These are phyloP conservation scores for Tricladium varicosporioides DNA, from an alignment of 2,329 filamentous ascomycete genomes.

Conservation along the genomic window DNA sequence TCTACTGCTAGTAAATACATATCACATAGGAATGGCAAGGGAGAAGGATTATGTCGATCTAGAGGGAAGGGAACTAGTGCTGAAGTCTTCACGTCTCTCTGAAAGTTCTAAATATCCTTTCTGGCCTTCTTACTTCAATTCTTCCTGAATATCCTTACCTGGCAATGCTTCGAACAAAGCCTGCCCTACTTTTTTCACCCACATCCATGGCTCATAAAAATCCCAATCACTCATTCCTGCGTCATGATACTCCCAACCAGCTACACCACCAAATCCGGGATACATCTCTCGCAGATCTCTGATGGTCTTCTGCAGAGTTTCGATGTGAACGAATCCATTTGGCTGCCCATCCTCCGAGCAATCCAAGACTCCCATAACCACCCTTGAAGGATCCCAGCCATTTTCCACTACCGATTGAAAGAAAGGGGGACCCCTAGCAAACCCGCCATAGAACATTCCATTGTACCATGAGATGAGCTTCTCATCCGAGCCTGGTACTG, in stretches of 20 bases:
- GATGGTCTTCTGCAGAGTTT: conserved; percentile 53
- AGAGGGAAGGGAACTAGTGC: too few relatives aligned
- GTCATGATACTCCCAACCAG: conserved; percentile 95
- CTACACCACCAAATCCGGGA: conserved; percentile 66
- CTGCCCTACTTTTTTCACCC: conserved; percentile 62
- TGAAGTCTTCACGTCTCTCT: too few relatives aligned
- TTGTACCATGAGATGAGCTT: conserved; percentile 75
- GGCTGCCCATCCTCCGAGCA: conserved; percentile 65
- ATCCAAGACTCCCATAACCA: conserved; percentile 78
- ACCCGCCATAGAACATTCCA: conserved; percentile 86
- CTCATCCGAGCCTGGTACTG: conserved; percentile 21
- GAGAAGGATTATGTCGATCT: too few relatives aligned
- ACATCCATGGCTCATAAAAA: conserved; percentile 64
- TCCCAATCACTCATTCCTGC: conserved; percentile 57
- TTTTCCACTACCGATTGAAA: conserved; percentile 50
- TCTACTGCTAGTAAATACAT: too few relatives aligned
- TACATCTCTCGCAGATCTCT: conserved; percentile 49
- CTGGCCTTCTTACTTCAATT: neutral
- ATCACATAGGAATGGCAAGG: too few relatives aligned
- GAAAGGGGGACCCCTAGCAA: conserved; percentile 36
- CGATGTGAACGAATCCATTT: conserved; percentile 57
- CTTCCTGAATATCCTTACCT: neutral
- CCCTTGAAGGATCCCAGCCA: conserved; percentile 69
- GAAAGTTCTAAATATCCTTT: neutral
- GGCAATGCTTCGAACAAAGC: conserved; percentile 16